These are phyloP conservation scores for Polysphondylium violaceum DNA, from an alignment of 78 protist species.

Conservation along the genomic window DNA sequence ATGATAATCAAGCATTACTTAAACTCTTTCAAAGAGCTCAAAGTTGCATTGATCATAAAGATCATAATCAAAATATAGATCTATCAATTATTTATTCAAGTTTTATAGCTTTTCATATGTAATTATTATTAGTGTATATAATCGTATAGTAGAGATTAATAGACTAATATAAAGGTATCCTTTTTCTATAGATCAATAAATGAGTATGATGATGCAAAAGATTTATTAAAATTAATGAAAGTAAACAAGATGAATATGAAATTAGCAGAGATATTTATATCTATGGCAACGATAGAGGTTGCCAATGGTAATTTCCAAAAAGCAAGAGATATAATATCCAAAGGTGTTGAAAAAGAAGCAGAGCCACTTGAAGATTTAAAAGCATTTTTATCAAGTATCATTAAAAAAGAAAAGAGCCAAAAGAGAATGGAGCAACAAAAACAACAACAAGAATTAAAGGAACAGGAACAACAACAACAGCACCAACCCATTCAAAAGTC, in stretches of 20 bases:
- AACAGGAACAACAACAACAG: slow-evolving; percentile 14
- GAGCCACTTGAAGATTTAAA: neutral
- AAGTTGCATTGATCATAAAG: slow-evolving; percentile 4
- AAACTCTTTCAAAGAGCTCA: neutral
- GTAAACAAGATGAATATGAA: slow-evolving; percentile 16
- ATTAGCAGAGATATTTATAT: neutral
- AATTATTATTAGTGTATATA: neutral
- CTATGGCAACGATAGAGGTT: slow-evolving; percentile 15
- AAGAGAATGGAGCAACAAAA: neutral
- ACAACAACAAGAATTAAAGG: neutral
- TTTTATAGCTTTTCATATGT: neutral
- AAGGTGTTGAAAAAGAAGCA: slow-evolving; percentile 32
- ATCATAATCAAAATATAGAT: neutral
- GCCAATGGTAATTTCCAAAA: slow-evolving; percentile 9
- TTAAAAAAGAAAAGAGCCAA: neutral
- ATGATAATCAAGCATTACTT: neutral
- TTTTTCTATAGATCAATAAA: no score
- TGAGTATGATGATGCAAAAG: slow-evolving; percentile 45
- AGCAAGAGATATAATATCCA: neutral
- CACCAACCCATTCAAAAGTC: slow-evolving; percentile 3
- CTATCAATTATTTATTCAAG: neutral
- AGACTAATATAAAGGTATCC: no score
- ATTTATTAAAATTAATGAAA: slow-evolving; percentile 56
- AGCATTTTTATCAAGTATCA: neutral
- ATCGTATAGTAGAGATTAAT: neutral